A percentile compares a stretch with the other conserved stretches of the same genome.
These are phyloP conservation scores for Eucalyptus pumila DNA, from an alignment of 345 rosid species.

Conservation along the genomic window DNA sequence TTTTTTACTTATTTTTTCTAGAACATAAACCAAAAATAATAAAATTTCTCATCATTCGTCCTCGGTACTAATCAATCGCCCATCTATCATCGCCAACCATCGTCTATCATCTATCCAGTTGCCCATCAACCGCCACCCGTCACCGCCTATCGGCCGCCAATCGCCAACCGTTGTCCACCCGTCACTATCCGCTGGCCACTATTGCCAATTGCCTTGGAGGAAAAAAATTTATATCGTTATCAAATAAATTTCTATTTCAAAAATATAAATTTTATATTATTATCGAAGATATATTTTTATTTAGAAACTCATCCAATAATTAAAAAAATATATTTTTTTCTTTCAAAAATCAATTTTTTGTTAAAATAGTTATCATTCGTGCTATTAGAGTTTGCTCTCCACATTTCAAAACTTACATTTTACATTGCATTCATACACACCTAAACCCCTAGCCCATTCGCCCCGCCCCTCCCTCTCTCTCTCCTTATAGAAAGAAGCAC, in stretches of 20 bases:
- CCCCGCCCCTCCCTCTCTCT: neutral
- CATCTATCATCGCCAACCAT: accelerated
- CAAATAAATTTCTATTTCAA: accelerated
- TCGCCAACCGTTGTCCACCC: accelerated
- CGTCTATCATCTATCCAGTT: accelerated
- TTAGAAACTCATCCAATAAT: no score
- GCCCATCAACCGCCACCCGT: no score
- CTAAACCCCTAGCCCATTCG: neutral
- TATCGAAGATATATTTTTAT: accelerated
- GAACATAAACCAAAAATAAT: no score
- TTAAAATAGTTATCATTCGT: no score
- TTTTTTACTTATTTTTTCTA: no score
- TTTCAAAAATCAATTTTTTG: accelerated
- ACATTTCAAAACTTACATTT: neutral
- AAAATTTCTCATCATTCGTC: no score
- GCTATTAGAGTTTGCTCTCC: neutral
- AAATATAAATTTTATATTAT: no score
- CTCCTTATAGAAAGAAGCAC: neutral
- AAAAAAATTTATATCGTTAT: accelerated
- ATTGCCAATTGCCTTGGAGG: no score
- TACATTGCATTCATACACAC: neutral
- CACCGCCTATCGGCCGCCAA: accelerated
- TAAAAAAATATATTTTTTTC: accelerated
- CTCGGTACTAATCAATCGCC: accelerated
- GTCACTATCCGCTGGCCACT: no score